Evolutionary conservation across 495 filamentous ascomycete species (phyloP).

Genomic region (Pyrenula aspistea): DNA sequence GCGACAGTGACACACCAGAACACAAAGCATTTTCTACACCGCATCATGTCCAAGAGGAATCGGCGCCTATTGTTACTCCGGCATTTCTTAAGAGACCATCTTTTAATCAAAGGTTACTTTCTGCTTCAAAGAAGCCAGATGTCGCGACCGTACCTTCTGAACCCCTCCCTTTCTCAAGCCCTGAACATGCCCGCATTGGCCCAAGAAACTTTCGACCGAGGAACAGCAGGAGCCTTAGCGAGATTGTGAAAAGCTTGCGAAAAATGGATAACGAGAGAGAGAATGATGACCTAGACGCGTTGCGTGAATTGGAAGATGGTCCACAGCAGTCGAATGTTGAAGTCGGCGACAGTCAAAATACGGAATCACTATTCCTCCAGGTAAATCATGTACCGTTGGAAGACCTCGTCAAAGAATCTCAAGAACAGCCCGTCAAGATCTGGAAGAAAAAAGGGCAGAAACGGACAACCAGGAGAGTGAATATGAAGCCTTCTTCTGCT

Average conservation of each 20-base stretch:
- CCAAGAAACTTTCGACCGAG: background rate
- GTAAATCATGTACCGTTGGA: conserved; percentile 11
- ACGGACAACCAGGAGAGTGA: conserved; percentile 66
- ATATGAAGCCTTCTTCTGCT: conserved; percentile 47
- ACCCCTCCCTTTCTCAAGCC: background rate
- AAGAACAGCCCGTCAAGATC: conserved; percentile 38
- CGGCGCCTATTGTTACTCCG: background rate
- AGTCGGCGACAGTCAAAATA: conserved; percentile 30
- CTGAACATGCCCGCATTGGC: background rate
- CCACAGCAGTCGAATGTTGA: conserved; percentile 10
- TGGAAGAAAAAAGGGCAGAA: conserved; percentile 95
- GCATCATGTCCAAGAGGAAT: background rate
- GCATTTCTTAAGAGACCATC: background rate
- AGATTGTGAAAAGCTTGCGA: conserved; percentile 33
- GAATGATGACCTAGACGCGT: conserved; percentile 70
- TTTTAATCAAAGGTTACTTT: background rate
- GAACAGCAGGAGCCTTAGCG: conserved; percentile 54
- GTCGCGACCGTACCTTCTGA: background rate
- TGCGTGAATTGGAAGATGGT: conserved; percentile 66
- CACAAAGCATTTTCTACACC: background rate
- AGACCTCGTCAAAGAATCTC: background rate
- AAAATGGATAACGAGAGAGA: conserved; percentile 67
- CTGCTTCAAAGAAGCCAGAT: background rate
- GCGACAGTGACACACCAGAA: background rate
- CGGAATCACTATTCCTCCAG: conserved; percentile 47